phyloP scores from a whole-genome alignment of 306 rosid genomes.

The Prunus davidiana region DNA sequence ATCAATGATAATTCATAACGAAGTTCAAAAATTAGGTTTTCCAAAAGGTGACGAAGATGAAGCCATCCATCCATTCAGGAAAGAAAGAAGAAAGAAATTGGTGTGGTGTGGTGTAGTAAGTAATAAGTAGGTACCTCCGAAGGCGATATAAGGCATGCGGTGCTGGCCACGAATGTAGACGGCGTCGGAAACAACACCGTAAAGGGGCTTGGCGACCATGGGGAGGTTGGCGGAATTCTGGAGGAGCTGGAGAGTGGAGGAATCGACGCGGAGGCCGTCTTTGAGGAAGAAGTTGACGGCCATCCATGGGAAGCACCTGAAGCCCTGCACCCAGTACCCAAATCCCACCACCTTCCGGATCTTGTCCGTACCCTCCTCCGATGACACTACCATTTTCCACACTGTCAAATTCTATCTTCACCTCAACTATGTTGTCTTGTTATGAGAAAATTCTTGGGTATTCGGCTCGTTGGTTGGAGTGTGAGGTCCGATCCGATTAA shows the following conservation, averaged over 20 bases:
- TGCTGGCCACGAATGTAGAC: conserved; percentile 68
- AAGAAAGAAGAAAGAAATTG: neutral
- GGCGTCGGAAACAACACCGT: conserved; percentile 78
- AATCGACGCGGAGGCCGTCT: conserved; percentile 70
- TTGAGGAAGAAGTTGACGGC: conserved; percentile 81
- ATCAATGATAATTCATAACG: neutral
- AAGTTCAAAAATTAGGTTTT: conserved; percentile 13
- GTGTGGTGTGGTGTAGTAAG: neutral
- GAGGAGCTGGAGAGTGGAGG: conserved; percentile 79
- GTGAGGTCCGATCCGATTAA: no score
- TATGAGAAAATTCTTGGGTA: no score
- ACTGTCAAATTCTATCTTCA: neutral
- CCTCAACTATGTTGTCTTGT: no score
- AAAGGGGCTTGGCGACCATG: conserved; percentile 87
- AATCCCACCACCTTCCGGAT: conserved; percentile 57
- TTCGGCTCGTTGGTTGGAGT: no score
- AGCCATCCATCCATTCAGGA: neutral
- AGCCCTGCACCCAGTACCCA: conserved; percentile 89
- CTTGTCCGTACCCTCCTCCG: neutral
- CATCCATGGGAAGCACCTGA: conserved; percentile 90
- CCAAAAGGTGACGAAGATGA: neutral
- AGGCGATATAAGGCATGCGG: conserved; percentile 82
- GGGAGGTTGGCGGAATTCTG: conserved; percentile 85
- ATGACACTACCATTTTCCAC: conserved; percentile 27
- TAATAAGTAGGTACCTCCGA: conserved; percentile 54